Evolutionary conservation across 306 rosid species (phyloP).

Genomic region (Morella rubra): DNA sequence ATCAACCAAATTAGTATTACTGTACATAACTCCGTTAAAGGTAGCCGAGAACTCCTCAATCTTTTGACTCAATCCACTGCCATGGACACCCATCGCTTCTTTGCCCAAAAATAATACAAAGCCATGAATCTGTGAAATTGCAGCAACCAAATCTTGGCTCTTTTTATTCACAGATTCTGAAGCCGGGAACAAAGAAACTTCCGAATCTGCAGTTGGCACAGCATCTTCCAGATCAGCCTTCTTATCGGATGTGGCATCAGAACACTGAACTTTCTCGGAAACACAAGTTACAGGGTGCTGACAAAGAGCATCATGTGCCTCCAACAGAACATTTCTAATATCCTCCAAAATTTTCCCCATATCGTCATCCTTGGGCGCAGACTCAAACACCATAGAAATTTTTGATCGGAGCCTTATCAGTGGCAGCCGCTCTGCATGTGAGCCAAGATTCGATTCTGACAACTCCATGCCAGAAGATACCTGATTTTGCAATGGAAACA

Average conservation of each 20-base stretch:
- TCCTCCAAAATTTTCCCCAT: conserved; percentile 69
- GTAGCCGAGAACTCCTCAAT: conserved; percentile 75
- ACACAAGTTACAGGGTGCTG: conserved; percentile 40
- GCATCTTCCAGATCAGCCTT: conserved; percentile 72
- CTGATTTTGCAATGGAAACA: conserved; percentile 36
- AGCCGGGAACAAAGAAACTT: conserved; percentile 41
- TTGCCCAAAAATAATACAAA: conserved; percentile 68
- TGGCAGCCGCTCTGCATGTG: conserved; percentile 42
- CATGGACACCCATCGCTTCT: conserved; percentile 65
- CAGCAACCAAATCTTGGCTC: conserved; percentile 64
- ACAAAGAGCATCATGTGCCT: conserved; percentile 49
- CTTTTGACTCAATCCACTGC: conserved; percentile 57
- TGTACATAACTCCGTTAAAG: conserved; percentile 43
- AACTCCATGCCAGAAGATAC: conserved; percentile 36
- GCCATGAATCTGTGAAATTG: conserved; percentile 75
- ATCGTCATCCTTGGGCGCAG: conserved; percentile 65
- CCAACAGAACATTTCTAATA: conserved; percentile 67
- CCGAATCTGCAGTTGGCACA: conserved; percentile 51
- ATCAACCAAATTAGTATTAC: conserved; percentile 56
- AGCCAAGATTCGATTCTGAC: conserved; percentile 29
- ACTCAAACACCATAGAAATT: conserved; percentile 65
- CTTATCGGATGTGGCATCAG: conserved; percentile 56
- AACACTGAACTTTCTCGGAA: conserved; percentile 45
- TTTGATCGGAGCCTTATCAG: conserved; percentile 66
- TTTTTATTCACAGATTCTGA: conserved; percentile 39